Evolutionary conservation across 768 basidiomycete genomes (phyloP).

Genomic region (Grammothele lineata): DNA sequence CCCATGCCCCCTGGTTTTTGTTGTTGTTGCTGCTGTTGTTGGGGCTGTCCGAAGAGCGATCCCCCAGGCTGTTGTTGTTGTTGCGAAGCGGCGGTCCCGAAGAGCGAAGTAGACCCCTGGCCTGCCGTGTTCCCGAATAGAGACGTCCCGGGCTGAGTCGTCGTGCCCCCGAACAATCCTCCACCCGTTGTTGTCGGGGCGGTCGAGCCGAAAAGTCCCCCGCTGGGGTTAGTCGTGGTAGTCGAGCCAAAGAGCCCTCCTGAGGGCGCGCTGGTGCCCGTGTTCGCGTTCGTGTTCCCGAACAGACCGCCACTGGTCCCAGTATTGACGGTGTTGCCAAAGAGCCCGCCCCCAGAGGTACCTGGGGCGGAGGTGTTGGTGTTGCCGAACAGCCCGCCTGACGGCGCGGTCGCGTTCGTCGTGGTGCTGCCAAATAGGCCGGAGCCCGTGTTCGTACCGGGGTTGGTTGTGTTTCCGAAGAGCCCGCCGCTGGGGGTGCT

Average conservation of each 20-base stretch:
- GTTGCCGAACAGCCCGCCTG: slow-evolving; percentile 23
- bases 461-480: slow-evolving; percentile 15
- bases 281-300: slow-evolving; percentile 7
- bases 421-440: slow-evolving; percentile 14
- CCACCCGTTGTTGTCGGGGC: slow-evolving; percentile 6
- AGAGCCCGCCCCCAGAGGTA: slow-evolving; percentile 24
- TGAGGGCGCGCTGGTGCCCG: slow-evolving; percentile 10
- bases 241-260: slow-evolving; percentile 24
- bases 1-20: slow-evolving; percentile 10
- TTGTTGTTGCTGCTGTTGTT: slow-evolving; percentile 24
- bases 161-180: slow-evolving; percentile 20
- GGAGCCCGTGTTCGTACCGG: slow-evolving; percentile 18
- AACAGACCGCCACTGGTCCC: slow-evolving; percentile 19
- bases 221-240: not conserved
- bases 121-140: slow-evolving; percentile 14
- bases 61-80: slow-evolving; percentile 15
- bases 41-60: slow-evolving; percentile 34
- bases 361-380: slow-evolving; percentile 6
- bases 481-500: slow-evolving; percentile 13
- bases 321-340: slow-evolving; percentile 23
- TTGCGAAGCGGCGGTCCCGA: slow-evolving; percentile 11
- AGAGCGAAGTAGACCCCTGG: slow-evolving; percentile 9
- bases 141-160: slow-evolving; percentile 8
- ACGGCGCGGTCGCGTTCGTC: slow-evolving; percentile 4
- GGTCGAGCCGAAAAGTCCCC: slow-evolving; percentile 25